Evolutionary conservation across 345 rosid genomes (phyloP), one percentile per base, ranked within the genome.

Genomic region (Citrus unshiu): DNA sequence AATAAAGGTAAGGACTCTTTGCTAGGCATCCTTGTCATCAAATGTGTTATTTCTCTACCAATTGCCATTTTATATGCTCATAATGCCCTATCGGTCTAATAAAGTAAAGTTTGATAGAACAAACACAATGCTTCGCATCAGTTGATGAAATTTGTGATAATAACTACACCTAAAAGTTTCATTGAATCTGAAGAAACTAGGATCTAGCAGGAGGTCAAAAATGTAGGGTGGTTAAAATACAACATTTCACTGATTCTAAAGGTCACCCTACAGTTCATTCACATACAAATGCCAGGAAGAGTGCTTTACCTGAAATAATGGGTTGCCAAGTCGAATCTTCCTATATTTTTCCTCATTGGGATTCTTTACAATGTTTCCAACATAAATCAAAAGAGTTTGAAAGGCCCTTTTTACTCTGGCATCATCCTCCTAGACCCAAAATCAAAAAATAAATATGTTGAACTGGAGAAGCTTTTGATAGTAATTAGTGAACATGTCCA

Each of bases 301-400:
- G 69, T 14, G 32, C 2, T 73, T 77, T 82, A 87, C 92, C 86
- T 84, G 91, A 83, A 95, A 93, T 77, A 82, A 74, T 18, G 85
- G 90, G 79, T 95, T 93, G 27, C 85, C 64, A 9, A 92, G 46
- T 51, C 94, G 88, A 51, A 93, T 93, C 85, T 88, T 91, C 85
- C 89, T 88, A 87, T 83, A 93, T 81, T 88, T 95, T 58, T 93
- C 96, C 51, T 76, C 83, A 22, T 83, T 84, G 34, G 95, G 95
- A 67, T 84, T 85, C 81, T 80, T 90, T 6, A 84, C 86, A 19
- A 82, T 88, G 63, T 95, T 93, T 43, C 93, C 86, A 22, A 95
- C 86, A 82, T 87, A 89, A 25, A 81, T 73, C 72, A 93, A 77
- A 73, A 95, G 95, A 14, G 97, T 91, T 75, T 89, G 91, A 74